Conservation (phyloP, 1,284 basidiomycete species). For the Ganoderma boninense region DNA sequence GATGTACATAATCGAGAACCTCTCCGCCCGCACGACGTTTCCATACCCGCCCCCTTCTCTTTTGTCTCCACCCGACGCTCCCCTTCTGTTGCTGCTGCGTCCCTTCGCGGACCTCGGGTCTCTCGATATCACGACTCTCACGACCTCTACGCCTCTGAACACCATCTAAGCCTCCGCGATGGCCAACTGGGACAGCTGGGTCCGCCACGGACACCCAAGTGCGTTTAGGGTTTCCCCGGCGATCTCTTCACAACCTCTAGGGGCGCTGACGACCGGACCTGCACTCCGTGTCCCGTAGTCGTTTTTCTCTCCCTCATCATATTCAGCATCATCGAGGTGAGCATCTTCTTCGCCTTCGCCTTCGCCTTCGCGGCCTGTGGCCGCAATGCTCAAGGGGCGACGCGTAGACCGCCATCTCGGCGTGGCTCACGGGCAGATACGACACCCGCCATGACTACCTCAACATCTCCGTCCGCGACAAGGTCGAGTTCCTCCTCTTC, state of each 20-base stretch:
- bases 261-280: conserved; percentile 7
- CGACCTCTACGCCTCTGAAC: conserved; percentile 20
- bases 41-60: conserved; percentile 2
- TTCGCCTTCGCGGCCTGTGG: background rate
- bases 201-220: conserved; percentile 64
- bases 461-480: conserved; percentile 58
- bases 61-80: background rate
- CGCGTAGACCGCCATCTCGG: conserved; percentile 66
- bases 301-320: conserved; percentile 62
- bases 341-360: conserved; percentile 16
- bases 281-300: conserved; percentile 42
- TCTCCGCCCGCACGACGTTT: background rate
- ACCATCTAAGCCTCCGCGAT: conserved; percentile 37
- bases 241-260: background rate
- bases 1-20: conserved; percentile 21
- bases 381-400: background rate
- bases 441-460: conserved; percentile 63
- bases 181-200: conserved; percentile 46
- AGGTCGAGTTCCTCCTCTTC: conserved; percentile 74
- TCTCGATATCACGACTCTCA: conserved; percentile 27
- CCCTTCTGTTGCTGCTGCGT: background rate
- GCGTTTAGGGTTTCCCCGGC: conserved; percentile 34
- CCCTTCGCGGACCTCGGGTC: background rate
- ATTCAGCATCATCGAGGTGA: conserved; percentile 66
- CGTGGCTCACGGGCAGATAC: conserved; percentile 71